Conservation (phyloP, 2,329 filamentous ascomycete genomes). For the Pyricularia sp. region DNA sequence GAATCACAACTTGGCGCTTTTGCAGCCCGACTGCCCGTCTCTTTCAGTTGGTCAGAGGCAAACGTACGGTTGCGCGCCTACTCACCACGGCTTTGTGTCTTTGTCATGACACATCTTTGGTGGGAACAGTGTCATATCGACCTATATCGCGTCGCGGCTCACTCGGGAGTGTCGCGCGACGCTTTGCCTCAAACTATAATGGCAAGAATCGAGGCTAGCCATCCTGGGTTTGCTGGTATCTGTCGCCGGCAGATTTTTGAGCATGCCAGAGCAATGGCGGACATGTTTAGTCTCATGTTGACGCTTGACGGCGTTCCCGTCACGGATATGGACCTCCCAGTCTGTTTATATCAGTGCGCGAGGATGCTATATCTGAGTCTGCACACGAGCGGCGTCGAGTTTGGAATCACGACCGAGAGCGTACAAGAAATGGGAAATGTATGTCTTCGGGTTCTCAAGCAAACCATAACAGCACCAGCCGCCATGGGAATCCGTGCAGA, state of each 20-base stretch:
- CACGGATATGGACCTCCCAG: constrained; percentile 44
- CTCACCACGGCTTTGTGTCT: constrained; percentile 46
- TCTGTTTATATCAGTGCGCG: constrained; percentile 46
- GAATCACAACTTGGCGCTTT: constrained; percentile 36
- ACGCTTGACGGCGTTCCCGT: constrained; percentile 40
- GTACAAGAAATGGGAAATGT: constrained; percentile 40
- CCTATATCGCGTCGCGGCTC: constrained; percentile 39
- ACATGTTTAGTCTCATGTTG: constrained; percentile 43
- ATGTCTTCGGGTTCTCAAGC: constrained; percentile 40
- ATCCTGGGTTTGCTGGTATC: constrained; percentile 35
- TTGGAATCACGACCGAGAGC: constrained; percentile 33
- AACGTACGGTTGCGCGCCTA: constrained; percentile 47
- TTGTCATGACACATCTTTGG: constrained; percentile 51
- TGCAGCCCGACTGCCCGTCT: constrained; percentile 40
- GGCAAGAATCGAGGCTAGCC: constrained; percentile 25
- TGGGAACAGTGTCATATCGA: constrained; percentile 51
- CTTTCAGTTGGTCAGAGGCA: constrained; percentile 48
- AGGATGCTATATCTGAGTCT: constrained; percentile 42
- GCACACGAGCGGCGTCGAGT: constrained; percentile 32
- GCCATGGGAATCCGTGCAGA: constrained; percentile 38
- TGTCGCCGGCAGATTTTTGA: constrained; percentile 43
- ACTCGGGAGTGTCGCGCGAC: constrained; percentile 38
- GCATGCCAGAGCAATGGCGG: constrained; percentile 44
- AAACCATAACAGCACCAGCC: constrained; percentile 41
- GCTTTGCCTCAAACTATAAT: constrained; percentile 34